Evolutionary conservation across 371 early-diverging fungal genomes (phyloP), one percentile per base, ranked within the genome.

Genomic region (Mortierella sp.): DNA sequence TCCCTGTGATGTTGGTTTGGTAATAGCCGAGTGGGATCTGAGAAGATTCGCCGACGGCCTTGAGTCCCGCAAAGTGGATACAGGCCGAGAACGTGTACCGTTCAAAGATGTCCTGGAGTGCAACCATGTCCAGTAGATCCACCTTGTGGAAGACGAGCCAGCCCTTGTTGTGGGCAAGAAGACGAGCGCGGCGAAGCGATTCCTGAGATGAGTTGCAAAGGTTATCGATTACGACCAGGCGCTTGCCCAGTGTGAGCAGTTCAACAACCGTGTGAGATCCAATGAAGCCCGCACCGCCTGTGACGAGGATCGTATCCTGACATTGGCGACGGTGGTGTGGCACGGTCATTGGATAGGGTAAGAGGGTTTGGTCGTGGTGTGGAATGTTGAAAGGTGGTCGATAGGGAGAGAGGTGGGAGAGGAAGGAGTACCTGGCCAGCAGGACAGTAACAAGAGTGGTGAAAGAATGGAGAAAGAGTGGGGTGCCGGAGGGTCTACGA

Each of bases 251-350:
- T n/a, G 85, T 83, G 50, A 95, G 72, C 43, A 96, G 86, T 72
- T 94, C 93, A 60, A 94, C 84, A 12, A 92, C 93, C 5, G 95
- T 95, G 82, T 96, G 96, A 28, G 95, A 94, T 60, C 96, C 96
- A 83, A 90, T 87, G 69, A 87, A 93, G 21, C 93, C 93, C 60
- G 90, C 86, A 25, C 92, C 93, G 18, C 93, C 93, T 6, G 92
- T 90, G 19, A 93, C 91, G 37, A 93, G 84, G 37, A 92, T 85
- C 19, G 58, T 48, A 11, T 57, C 57, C 26, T 57, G 57, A 18
- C 50, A 18, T 19, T 18, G 46, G 19, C 15, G 21, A 50, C 21
- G 50, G 37, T 9, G 37, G 9, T 37, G 37, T 37, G 50, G 50
- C 50, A 50, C 50, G 14, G 50, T 50, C 50, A 50, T 50, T 50